Percentiles rank a stretch among this genome's conserved stretches.
These are phyloP conservation scores for Telfairia occidentalis DNA, from an alignment of 331 rosid genomes.

Conservation along the genomic window DNA sequence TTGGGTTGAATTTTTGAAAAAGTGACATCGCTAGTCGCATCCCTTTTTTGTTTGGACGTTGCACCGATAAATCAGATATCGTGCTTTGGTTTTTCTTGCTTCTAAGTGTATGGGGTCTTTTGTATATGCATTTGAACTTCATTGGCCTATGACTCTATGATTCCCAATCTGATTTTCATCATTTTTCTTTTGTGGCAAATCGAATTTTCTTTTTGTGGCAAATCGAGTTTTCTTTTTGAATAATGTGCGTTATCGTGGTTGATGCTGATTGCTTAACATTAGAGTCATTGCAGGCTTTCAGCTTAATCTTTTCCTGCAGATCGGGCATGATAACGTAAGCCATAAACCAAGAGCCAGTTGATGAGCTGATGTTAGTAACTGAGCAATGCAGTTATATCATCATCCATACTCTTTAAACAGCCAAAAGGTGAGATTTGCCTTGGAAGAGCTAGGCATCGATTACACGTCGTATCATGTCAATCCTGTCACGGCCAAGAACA, in stretches of 20 bases:
- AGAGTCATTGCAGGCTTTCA: not conserved
- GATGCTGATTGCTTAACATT: not conserved
- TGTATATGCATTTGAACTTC: not conserved
- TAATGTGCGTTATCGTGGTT: not conserved
- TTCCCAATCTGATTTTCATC: not conserved
- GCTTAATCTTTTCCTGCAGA: not conserved
- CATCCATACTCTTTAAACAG: conserved; percentile 82
- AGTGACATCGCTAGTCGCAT: not conserved
- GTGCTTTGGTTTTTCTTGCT: not conserved
- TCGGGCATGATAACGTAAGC: not conserved
- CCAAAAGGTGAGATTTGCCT: conserved; percentile 82
- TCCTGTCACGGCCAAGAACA: conserved; percentile 83
- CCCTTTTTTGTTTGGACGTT: not conserved
- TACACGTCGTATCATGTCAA: conserved; percentile 88
- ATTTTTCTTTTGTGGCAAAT: not conserved
- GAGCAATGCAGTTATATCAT: conserved; percentile 80
- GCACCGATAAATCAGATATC: not conserved
- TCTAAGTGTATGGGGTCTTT: not conserved
- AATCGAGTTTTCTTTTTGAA: not conserved
- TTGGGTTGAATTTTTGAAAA: not conserved
- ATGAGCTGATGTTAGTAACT: conserved; percentile 19
- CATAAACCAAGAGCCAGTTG: not conserved
- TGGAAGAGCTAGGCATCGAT: conserved; percentile 80
- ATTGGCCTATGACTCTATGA: not conserved
- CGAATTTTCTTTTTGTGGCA: not conserved